phyloP scores from a whole-genome alignment of 2,329 filamentous ascomycete genomes.

The Sporothrix sp. region DNA sequence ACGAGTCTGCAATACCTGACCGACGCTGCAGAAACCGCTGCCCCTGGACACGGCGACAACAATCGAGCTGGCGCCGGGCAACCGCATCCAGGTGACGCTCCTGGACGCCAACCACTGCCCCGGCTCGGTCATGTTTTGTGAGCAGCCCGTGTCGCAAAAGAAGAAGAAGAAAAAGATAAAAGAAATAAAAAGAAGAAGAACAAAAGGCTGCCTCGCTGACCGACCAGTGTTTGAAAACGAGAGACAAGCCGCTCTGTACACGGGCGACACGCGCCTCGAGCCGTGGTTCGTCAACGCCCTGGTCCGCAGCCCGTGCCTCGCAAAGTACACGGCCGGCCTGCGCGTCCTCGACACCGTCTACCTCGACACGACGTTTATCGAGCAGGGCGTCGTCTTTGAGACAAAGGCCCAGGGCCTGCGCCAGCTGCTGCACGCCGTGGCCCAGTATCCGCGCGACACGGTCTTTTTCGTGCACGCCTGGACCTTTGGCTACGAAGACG shows the following conservation, averaged over 20 bases:
- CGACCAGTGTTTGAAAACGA: slow-evolving; percentile 71
- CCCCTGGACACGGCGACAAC: slow-evolving; percentile 70
- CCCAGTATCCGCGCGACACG: slow-evolving; percentile 59
- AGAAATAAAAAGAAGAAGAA: too few species aligned
- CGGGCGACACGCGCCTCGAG: slow-evolving; percentile 79
- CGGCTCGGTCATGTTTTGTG: slow-evolving; percentile 80
- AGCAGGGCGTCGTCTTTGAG: slow-evolving; percentile 35
- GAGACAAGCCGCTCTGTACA: slow-evolving; percentile 69
- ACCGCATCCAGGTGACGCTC: slow-evolving; percentile 67
- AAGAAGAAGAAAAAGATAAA: too few species aligned
- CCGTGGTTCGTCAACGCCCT: slow-evolving; percentile 75
- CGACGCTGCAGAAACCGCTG: slow-evolving; percentile 54
- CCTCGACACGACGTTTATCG: slow-evolving; percentile 71
- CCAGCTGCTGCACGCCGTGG: slow-evolving; percentile 62
- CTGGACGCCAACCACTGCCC: slow-evolving; percentile 89
- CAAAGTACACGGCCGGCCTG: slow-evolving; percentile 61
- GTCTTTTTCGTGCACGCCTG: slow-evolving; percentile 78
- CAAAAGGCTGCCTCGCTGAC: too few species aligned
- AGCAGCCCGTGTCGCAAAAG: slow-evolving; percentile 19
- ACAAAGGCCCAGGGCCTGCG: slow-evolving; percentile 64
- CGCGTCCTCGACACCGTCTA: slow-evolving; percentile 72
- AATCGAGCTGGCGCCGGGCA: slow-evolving; percentile 62
- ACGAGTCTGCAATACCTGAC: slow-evolving; percentile 24
- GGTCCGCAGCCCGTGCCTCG: slow-evolving; percentile 57
- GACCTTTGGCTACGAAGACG: slow-evolving; percentile 85